Percentiles rank a stretch among this genome's conserved stretches.
Evolutionary conservation across 192 early-diverging fungal genomes (phyloP).

Genomic region (Spizellomyces punctatus): DNA sequence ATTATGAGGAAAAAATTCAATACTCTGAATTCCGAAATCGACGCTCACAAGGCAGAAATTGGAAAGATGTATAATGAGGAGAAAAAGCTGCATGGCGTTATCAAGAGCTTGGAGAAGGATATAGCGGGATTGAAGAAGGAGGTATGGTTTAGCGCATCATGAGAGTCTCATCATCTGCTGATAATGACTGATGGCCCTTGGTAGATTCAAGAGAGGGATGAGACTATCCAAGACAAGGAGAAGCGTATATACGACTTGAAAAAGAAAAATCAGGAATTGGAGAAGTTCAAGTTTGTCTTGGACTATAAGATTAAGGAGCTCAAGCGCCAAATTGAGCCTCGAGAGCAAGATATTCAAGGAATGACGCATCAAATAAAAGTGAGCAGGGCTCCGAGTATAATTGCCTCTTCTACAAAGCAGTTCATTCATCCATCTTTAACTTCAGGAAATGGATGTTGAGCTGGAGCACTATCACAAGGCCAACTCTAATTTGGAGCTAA

Average conservation of each 20-base stretch:
- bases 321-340: slow-evolving; percentile 64
- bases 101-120: slow-evolving; percentile 67
- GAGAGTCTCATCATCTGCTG: no score
- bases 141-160: slow-evolving; percentile 26
- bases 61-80: slow-evolving; percentile 62
- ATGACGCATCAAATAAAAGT: slow-evolving; percentile 69
- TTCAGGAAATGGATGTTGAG: slow-evolving; percentile 62
- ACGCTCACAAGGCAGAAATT: slow-evolving; percentile 62
- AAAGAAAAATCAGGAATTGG: slow-evolving; percentile 71
- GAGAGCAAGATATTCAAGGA: slow-evolving; percentile 59
- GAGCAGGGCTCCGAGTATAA: neutral
- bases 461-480: slow-evolving; percentile 60
- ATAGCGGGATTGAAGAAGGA: slow-evolving; percentile 66
- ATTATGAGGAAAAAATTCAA: slow-evolving; percentile 71
- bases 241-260: slow-evolving; percentile 67
- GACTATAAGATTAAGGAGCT: slow-evolving; percentile 72
- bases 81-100: slow-evolving; percentile 62
- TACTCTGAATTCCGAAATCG: slow-evolving; percentile 63
- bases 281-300: slow-evolving; percentile 71
- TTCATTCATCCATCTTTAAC: neutral
- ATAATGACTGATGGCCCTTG: no score
- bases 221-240: slow-evolving; percentile 68
- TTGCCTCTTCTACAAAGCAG: neutral
- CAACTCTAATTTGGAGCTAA: slow-evolving; percentile 56
- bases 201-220: slow-evolving; percentile 66